Evolutionary conservation across 2,329 filamentous ascomycete species (phyloP), one percentile per base, ranked within the genome.

Genomic region (Aspergillus novoparasiticus): DNA sequence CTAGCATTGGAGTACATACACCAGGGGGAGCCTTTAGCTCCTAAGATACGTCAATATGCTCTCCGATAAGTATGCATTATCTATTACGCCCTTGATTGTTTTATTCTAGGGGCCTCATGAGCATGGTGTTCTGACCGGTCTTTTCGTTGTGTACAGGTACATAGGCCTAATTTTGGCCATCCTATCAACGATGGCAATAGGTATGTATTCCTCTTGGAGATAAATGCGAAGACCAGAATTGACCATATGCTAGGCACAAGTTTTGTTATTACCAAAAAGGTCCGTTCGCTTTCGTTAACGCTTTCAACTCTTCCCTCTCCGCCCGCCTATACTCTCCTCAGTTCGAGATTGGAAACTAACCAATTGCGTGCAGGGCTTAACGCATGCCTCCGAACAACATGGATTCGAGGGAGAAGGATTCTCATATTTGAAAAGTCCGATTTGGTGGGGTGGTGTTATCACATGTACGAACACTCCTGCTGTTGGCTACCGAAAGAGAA

Each of bases 251-350:
- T 71, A 95, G 93, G 93, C 75, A 93, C 92, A 58, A 97, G 94
- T 86, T 99, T 99, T 79, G 94, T 99, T 71, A 97, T 99, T 74
- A 99, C 96, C 55, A 99, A 99, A 83, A 98, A 97, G 87, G 92
- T 95, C 82, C 78, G 81, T 76, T 62, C 48, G 19, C 36, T 12
- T 26, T 58, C 14, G 28, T 64, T 57, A 21, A 59, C 58, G 36
- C 45, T 60, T 59, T 48, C 50, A 23, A 48, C 10, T 55, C 56
- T 39, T 43, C 32, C 57, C 54, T 56, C 57, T 58, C 59, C 61
- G 53, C 39, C 39, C 57, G 51, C 60, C 64, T 30, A 53, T 57
- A 63, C 51, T 62, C 39, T 19, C 56, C 34, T 48, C 54, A 53
- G 62, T 55, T 58, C 30, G 19, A 59, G 45, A 57, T 51, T 50